These are phyloP conservation scores for Saccharomyces hybrid DNA, from an alignment of 1,139 yeast genomes.

Conservation along the genomic window DNA sequence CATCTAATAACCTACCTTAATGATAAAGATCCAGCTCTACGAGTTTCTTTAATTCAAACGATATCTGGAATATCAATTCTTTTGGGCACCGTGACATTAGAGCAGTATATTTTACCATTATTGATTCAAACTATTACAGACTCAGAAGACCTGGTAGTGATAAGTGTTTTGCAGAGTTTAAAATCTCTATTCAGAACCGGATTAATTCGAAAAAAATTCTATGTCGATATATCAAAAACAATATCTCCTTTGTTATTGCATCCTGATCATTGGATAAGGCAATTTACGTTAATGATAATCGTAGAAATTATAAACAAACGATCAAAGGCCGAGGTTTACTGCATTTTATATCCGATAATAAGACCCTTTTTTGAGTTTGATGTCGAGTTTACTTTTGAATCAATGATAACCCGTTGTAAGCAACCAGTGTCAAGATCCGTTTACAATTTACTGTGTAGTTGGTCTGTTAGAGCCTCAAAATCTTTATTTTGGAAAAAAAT, in stretches of 20 bases:
- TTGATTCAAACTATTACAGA: constrained; percentile 76
- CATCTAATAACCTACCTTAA: constrained; percentile 88
- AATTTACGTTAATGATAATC: constrained; percentile 55
- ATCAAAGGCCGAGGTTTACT: constrained; percentile 70
- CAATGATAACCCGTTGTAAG: constrained; percentile 56
- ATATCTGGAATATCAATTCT: constrained; percentile 72
- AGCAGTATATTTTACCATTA: constrained; percentile 81
- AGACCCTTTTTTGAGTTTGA: constrained; percentile 73
- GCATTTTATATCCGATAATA: constrained; percentile 77
- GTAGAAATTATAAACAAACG: constrained; percentile 56
- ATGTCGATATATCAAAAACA: constrained; percentile 45
- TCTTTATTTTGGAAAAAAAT: constrained; percentile 73
- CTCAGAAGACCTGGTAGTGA: constrained; percentile 73
- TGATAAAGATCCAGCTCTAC: constrained; percentile 60
- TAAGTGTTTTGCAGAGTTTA: constrained; percentile 66
- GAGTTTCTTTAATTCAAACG: constrained; percentile 64
- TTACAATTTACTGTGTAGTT: constrained; percentile 56
- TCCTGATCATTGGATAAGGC: constrained; percentile 84
- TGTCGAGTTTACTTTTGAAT: constrained; percentile 57
- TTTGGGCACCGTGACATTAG: constrained; percentile 75
- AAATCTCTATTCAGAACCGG: constrained; percentile 50
- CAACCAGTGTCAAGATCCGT: constrained; percentile 61
- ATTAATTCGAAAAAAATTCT: constrained; percentile 39
- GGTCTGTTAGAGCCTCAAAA: constrained; percentile 64
- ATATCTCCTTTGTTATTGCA: constrained; percentile 56